A percentile compares a stretch with the other conserved stretches of the same genome.
Conservation (phyloP, 306 rosid species). For the Prunus mongolica region DNA sequence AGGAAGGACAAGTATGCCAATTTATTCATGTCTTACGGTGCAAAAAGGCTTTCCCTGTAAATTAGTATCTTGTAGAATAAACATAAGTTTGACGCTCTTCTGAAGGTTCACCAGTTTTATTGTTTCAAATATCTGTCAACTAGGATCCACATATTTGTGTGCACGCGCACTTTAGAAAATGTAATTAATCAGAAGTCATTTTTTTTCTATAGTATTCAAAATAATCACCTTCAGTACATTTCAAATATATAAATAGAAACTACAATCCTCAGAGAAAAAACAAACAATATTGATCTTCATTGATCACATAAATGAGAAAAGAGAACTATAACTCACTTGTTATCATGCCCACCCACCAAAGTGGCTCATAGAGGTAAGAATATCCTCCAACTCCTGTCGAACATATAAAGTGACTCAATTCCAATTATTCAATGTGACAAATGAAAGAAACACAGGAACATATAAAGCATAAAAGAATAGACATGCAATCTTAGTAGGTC, state of each 20-base stretch:
- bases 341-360: constrained; percentile 99
- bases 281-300: not conserved
- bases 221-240: not conserved
- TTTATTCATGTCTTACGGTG: not conserved
- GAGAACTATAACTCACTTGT: constrained; percentile 67
- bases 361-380: constrained; percentile 96
- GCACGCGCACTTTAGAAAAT: not conserved
- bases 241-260: not conserved
- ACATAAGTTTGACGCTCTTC: not conserved
- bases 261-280: not conserved
- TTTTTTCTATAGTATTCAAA: not conserved
- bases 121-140: not conserved
- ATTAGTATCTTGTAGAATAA: not conserved
- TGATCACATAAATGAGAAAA: constrained; percentile 3
- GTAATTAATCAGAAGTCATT: not conserved
- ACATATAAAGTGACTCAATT: constrained; percentile 28
- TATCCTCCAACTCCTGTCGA: constrained; percentile 91
- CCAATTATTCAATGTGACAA: not conserved
- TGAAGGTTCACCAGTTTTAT: not conserved
- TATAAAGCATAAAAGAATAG: not conserved
- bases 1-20: not conserved
- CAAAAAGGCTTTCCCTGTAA: not conserved
- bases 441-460: constrained; percentile 7
- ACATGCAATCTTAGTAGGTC: not conserved
- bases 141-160: not conserved